Evolutionary conservation across 192 early-diverging fungal species (phyloP), one percentile per base, ranked within the genome.

Genomic region (Endogone sp.): DNA sequence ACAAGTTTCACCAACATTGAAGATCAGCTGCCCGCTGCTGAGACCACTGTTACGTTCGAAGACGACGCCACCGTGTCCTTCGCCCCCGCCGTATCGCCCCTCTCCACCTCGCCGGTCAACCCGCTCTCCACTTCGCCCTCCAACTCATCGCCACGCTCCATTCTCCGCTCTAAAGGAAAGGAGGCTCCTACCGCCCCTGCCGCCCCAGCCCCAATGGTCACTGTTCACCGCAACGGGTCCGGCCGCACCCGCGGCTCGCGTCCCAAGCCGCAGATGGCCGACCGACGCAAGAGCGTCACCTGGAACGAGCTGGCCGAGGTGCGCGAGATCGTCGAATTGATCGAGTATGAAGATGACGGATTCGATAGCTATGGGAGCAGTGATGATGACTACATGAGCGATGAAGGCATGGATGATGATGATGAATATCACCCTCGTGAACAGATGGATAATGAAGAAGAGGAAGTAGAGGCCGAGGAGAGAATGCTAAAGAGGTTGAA

Each of bases 271-370:
- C 59, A 60, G 22, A 23, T 26, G 59, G 24, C 59, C 24, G 59
- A 60, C 24, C 59, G 10, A 16, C 59, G 24, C 59, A 60, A 60
- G 27, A 26, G 9, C 59, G 59, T 60, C 27, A 60, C 59, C 59
- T 60, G 59, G 59, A 60, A 60, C 27, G 59, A 60, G 27, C 6
- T 28, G 24, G 27, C 59, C 22, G 59, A 60, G 27, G 27, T 60
- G 24, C 59, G 27, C 21, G 59, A 60, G 59, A 60, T 60, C 59
- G 59, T 49, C 37, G 37, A 49, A 1, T 16, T 49, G 6, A 16
- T 11, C 16, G 37, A 11, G 37, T 49, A 49, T 1, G 6, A 6
- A 6, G 37, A 49, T 16, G 37, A 49, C 16, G 37, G 37, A 16
- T 49, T 49, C 37, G 37, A 49, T 49, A 49, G 37, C 37, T 49